Evolutionary conservation across 192 early-diverging fungal species (phyloP), one percentile per base, ranked within the genome.

Genomic region (Diversispora eburnea): DNA sequence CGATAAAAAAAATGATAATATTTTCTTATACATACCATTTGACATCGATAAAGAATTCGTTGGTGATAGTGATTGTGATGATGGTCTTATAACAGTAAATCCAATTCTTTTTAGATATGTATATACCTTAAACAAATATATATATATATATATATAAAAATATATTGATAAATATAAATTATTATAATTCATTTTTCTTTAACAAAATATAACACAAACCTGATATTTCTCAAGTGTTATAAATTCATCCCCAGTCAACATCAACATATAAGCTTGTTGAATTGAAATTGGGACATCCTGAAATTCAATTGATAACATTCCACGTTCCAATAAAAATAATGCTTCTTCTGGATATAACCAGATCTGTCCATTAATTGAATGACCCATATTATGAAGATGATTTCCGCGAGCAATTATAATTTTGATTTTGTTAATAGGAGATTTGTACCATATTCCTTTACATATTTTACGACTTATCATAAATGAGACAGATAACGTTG

Each of bases 81-180:
- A 57, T 22, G 84, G 66, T 52, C 85, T 49, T 1, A 75, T 76
- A 4, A 84, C 82, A n/a, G 77, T 80, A 60, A 80, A 87, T 3
- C 85, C 85, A 15, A 84, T 73, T 47, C 84, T 78, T 69, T 87
- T 87, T 3, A 87, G 74, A 80, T 84, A 83, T 1, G 82, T 77
- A 71, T 84, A 87, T 0, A 77, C 75, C 61, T 80, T 33, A 9
- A 73, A 70, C 12, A 70, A n/a, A 60, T 64, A 39, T 43, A 39
- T 46, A 68, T 7, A 57, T 0, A 5, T 74, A 41, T 20, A 51
- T 48, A 12, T 19, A 73, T 51, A 48, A 54, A 73, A 42, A 49
- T 73, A 22, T 19, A 42, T 60, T 4, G 3, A 41, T 4, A 33
- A 20, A 3, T 71, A 0, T 19, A 33, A 33, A 33, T 1, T 33